Evolutionary conservation across 2,329 filamentous ascomycete species (phyloP), one percentile per base, ranked within the genome.

Genomic region (Trichophyton benhamiae): DNA sequence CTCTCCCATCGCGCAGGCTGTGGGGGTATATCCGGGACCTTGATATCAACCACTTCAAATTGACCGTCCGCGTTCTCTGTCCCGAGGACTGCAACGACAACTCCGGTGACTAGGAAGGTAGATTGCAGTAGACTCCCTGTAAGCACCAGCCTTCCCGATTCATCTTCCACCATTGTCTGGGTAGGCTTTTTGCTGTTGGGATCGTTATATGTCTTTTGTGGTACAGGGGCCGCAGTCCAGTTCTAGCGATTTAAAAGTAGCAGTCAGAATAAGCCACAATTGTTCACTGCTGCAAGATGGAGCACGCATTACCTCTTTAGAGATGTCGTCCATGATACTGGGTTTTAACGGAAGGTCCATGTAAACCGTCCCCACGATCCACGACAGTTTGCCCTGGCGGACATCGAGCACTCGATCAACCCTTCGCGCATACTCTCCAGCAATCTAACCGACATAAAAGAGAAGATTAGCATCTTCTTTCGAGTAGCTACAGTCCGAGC

Each of bases 271-370:
- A n/a, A 55, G 3, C n/a, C 27, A 20, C 8, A 3, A 27, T 3
- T 6, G 33, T 36, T 49, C 25, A 20, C 15, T 49, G 22, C 25
- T 11, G 5, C 11, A 33, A 17, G 8, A n/a, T 52, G 11, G 73
- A 44, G n/a, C 4, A 17, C n/a, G 6, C 82, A 66, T 76, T 76
- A 91, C 89, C 74, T 96, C 92, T 75, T 95, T 95, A 46, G 89
- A 87, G 48, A 99, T 88, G 68, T 99, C 94, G 63, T 96, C 91
- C 38, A 99, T 78, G 72, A 99, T 92, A 70, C 95, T 95, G 0
- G 95, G 94, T 77, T 99, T 99, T 69, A 96, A 75, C 1, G 88
- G 84, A 89, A 99, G 91, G 65, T 97, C 90, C 87, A 97, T 95
- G 73, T 95, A 99, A 36, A 97, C 85, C 0, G 94, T 99, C 15